Percentiles rank a stretch among this genome's conserved stretches.
Conservation (phyloP, 1,284 basidiomycete genomes). For the Melampsora larici-populina region DNA sequence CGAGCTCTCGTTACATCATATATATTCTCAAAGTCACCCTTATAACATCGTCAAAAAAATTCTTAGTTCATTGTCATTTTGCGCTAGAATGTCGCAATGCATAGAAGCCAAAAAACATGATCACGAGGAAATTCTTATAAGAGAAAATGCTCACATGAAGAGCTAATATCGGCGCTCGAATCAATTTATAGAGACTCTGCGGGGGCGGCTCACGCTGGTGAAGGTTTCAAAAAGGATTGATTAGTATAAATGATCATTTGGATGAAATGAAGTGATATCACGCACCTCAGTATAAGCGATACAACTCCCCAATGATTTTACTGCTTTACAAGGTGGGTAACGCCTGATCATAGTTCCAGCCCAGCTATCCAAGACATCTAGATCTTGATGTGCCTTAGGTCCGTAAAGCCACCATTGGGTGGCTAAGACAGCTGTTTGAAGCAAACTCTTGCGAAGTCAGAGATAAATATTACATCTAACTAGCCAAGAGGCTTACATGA, state of each 20-base stretch:
- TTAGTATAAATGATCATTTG: no score
- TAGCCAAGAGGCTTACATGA: conserved; percentile 9
- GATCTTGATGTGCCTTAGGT: conserved; percentile 10
- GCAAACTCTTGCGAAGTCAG: no score
- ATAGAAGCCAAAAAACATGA: neutral
- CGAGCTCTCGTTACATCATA: conserved; percentile 13
- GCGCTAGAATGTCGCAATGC: neutral
- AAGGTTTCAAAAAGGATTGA: neutral
- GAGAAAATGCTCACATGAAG: conserved; percentile 21
- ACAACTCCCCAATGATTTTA: conserved; percentile 5
- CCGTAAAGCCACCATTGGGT: conserved; percentile 42
- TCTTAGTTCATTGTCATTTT: neutral
- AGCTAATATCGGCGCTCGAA: conserved; percentile 18
- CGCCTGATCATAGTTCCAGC: conserved; percentile 32
- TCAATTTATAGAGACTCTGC: neutral
- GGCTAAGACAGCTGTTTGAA: conserved; percentile 14
- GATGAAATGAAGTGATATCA: neutral
- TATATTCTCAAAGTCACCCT: conserved; percentile 40
- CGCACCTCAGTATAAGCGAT: conserved; percentile 19
- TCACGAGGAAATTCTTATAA: neutral
- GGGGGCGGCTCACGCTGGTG: conserved; percentile 36
- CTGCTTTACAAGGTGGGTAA: conserved; percentile 39
- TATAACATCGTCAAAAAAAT: neutral
- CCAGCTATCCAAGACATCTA: conserved; percentile 29
- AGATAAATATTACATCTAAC: no score